phyloP scores from a whole-genome alignment of 2,329 filamentous ascomycete genomes.

The Scolecobasidium constrictum region DNA sequence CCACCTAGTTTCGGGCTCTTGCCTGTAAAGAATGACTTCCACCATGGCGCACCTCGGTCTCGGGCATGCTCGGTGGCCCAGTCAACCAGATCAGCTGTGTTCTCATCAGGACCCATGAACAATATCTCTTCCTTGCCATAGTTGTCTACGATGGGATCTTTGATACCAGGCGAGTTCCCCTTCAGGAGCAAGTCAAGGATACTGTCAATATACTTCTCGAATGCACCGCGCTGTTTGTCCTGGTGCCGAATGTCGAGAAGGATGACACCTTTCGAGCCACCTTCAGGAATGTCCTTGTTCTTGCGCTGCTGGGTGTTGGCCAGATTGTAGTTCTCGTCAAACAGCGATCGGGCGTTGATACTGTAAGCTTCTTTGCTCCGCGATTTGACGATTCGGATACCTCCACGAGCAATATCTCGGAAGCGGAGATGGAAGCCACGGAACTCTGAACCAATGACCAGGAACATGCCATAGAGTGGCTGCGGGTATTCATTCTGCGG shows the following conservation, averaged over 20 bases:
- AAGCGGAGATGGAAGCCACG: constrained; percentile 96
- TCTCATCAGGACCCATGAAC: constrained; percentile 98
- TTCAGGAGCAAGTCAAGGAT: constrained; percentile 90
- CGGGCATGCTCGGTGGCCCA: constrained; percentile 98
- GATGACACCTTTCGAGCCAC: constrained; percentile 95
- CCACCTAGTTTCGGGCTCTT: constrained; percentile 94
- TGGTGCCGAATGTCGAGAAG: constrained; percentile 89
- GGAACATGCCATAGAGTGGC: constrained; percentile 94
- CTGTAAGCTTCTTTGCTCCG: constrained; percentile 90
- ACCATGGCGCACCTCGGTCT: constrained; percentile 82
- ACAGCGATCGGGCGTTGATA: constrained; percentile 92
- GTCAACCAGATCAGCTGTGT: constrained; percentile 91
- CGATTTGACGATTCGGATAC: constrained; percentile 97
- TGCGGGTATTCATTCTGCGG: constrained; percentile 88
- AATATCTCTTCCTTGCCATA: constrained; percentile 93
- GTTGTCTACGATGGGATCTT: constrained; percentile 94
- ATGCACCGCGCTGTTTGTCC: constrained; percentile 82
- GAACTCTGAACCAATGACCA: constrained; percentile 94
- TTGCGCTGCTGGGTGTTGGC: constrained; percentile 98
- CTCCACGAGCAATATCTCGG: constrained; percentile 90
- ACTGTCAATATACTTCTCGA: constrained; percentile 99
- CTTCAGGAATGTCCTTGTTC: constrained; percentile 99
- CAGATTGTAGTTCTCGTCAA: constrained; percentile 97
- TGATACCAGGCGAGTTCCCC: constrained; percentile 88
- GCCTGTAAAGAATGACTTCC: constrained; percentile 99